Conservation (phyloP, 2,329 filamentous ascomycete genomes). For the Tolypocladium nubicola region DNA sequence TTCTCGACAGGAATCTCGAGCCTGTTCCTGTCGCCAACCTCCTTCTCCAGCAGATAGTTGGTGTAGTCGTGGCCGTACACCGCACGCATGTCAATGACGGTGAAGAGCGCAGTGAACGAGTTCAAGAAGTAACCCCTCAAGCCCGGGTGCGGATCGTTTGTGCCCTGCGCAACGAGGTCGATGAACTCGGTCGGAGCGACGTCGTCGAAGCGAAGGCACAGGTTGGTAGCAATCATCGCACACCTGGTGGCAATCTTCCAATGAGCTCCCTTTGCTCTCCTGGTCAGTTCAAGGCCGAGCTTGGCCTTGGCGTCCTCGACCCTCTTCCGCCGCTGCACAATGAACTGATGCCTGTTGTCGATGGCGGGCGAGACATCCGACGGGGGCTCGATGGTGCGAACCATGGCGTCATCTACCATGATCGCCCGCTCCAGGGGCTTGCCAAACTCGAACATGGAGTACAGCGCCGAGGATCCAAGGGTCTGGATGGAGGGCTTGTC, state of each 20-base stretch:
- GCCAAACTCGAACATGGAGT: conserved; percentile 84
- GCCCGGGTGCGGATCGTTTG: conserved; percentile 83
- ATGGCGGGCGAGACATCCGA: conserved; percentile 54
- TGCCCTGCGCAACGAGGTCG: conserved; percentile 69
- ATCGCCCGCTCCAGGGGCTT: conserved; percentile 81
- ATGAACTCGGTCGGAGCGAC: conserved; percentile 75
- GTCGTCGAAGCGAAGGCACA: conserved; percentile 84
- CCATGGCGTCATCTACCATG: conserved; percentile 59
- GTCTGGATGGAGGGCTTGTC: conserved; percentile 94
- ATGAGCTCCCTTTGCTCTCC: conserved; percentile 68
- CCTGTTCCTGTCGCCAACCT: conserved; percentile 61
- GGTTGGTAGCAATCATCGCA: conserved; percentile 79
- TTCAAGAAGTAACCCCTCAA: conserved; percentile 73
- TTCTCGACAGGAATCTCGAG: conserved; percentile 61
- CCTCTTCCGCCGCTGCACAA: conserved; percentile 60
- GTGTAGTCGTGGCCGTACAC: conserved; percentile 79
- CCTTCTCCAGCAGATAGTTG: conserved; percentile 74
- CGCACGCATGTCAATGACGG: conserved; percentile 77
- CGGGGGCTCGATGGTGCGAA: conserved; percentile 60
- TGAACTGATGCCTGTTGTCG: conserved; percentile 51
- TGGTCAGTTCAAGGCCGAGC: conserved; percentile 71
- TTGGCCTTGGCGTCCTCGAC: conserved; percentile 79
- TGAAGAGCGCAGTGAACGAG: conserved; percentile 66
- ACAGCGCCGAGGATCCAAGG: conserved; percentile 70
- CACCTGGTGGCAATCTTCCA: conserved; percentile 95